These are phyloP conservation scores for Phyllosticta citribraziliensis DNA, from an alignment of 2,329 filamentous ascomycete genomes.

Conservation along the genomic window DNA sequence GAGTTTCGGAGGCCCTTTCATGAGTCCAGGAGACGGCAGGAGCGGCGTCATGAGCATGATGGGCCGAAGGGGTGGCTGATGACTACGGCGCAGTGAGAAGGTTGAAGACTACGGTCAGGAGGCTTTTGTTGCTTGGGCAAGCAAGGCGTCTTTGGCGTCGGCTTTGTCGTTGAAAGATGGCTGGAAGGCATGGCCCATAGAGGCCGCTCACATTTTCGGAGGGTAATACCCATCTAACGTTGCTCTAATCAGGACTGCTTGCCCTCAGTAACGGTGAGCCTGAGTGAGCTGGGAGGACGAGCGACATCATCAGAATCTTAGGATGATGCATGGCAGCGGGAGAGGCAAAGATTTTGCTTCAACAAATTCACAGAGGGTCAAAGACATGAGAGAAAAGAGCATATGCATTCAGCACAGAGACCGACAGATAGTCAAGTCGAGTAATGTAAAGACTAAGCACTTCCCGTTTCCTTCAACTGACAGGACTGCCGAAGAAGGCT, in stretches of 20 bases:
- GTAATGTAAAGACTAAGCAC: too few species aligned
- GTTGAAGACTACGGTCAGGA: neutral
- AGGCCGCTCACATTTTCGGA: neutral
- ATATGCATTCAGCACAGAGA: neutral
- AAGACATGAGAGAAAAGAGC: neutral
- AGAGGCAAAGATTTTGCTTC: neutral
- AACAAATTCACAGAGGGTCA: neutral
- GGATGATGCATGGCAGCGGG: neutral
- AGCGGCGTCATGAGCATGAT: neutral
- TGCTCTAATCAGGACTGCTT: neutral
- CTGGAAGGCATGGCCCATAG: neutral
- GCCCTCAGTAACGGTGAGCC: neutral
- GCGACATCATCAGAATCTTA: neutral
- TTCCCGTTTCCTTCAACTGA: too few species aligned
- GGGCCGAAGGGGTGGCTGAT: neutral
- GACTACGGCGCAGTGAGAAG: neutral
- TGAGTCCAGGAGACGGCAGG: conserved; percentile 3
- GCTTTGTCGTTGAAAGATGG: neutral
- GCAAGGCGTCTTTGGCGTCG: neutral
- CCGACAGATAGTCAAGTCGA: neutral
- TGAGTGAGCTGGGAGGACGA: neutral
- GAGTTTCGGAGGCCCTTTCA: neutral
- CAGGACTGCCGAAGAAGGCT: too few species aligned
- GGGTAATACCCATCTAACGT: neutral
- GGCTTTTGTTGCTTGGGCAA: neutral